Evolutionary conservation across 345 rosid genomes (phyloP), one percentile per base, ranked within the genome.

Genomic region (Theobroma cacao): DNA sequence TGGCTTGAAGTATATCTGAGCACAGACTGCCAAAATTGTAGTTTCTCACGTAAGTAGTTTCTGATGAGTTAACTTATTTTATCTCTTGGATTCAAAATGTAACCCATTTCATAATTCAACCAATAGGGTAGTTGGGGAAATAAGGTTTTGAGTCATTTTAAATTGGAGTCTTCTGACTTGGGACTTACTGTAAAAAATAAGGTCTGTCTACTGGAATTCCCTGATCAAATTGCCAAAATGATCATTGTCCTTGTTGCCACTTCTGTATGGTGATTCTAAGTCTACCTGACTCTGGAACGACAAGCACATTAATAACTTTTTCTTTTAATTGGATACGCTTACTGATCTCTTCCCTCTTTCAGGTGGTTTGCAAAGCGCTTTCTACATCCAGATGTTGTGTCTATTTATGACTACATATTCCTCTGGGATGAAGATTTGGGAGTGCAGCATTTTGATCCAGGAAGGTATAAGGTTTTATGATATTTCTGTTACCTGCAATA

Each of bases 291-390:
- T 15, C 12, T 58, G 22, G 7, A 14, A 62, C 14, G 4, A 34
- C 5, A 24, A 60, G 38, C 55, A 24, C 59, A 18, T 28, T 18
- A 56, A n/a, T 48, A 52, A 10, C 9, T 60, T 71, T 28, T 52
- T 20, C 56, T 7, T 43, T 28, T 38, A 48, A 33, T 74, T 1
- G n/a, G 17, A 15, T 28, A 41, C 65, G 20, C 24, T 4, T 66
- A 22, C 17, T 15, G 22, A 33, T 53, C 13, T 28, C 18, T 45
- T 78, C 50, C 43, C 68, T 47, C 53, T 78, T 77, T 82, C 85
- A 96, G 99, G 99, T 96, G 99, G 99, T 96, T 92, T 60, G 99
- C 98, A 3, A 94, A 96, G 80, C 95, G 99, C 13, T 96, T 96
- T 82, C 90, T 96, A 50, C 99, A 96, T 86, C 99, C 99, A 26